Base-by-base conservation (phyloP, 768 basidiomycete genomes). In the Tubosaeta brunneosetosa region DNA sequence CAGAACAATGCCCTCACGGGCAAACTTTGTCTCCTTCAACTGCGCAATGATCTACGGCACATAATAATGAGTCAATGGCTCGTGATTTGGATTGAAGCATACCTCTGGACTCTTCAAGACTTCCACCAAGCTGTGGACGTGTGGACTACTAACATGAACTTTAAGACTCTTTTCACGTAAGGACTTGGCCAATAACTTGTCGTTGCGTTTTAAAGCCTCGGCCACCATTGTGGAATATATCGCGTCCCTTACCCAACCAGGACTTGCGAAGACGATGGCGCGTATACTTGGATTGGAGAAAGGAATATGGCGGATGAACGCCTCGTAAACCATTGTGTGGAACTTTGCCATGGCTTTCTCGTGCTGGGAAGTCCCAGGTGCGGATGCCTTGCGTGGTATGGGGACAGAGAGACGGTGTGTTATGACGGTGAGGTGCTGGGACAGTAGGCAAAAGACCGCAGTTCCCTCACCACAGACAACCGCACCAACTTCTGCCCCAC, bases 61-160 rank as follows among this genome's bases (percentile, higher is more conserved):
- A 52, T 26, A 17, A 6, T 33, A 27, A 16, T 61, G 26, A 63
- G 47, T 1, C 4, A 25, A 46, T 38, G 34, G 22, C 37, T 34
- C 19, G 7, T 4, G 22, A n/a, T 29, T 3, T 27, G n/a, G 49
- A 51, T 8, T 31, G 6, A 58, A 47, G 61, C 72, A 43, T 56
- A 94, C 94, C 76, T 98, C 94, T 0, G 94, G 94, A 63, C 92
- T 94, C 66, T 94, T 87, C 57, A 99, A 69, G 2, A 95, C 93
- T 63, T 98, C 94, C 12, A 95, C 85, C 42, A 99, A 71, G 59
- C 93, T 94, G 65, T 98, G 97, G 8, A 99, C 94, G 71, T 99
- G 97, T 3, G 93, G 82, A 56, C 91, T 97, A 61, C 78, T 93
- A 49, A 95, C 76, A 64, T 98, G 97, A 17, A 99, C 89, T 60